Conservation (phyloP, 352 stramenopile species). For the Globisporangium mamillatum region DNA sequence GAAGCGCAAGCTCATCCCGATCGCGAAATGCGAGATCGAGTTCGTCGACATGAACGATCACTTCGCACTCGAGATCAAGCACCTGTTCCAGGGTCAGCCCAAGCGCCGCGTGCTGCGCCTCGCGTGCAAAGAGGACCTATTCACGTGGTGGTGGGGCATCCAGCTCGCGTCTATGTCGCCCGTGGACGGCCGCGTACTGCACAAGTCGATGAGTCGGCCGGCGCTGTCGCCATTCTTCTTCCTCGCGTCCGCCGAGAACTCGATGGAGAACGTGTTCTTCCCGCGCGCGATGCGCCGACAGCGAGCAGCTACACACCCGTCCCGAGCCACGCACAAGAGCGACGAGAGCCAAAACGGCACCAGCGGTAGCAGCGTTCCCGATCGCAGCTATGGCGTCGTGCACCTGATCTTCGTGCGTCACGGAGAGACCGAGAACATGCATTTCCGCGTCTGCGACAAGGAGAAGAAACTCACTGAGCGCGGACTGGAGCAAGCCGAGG, state of each 20-base stretch:
- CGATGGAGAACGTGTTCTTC: conserved; percentile 65
- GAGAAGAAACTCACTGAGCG: conserved; percentile 70
- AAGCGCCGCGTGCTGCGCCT: conserved; percentile 48
- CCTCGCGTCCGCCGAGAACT: conserved; percentile 38
- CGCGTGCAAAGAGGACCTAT: conserved; percentile 53
- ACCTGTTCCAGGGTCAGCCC: conserved; percentile 47
- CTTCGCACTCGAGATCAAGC: conserved; percentile 50
- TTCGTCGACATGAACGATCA: conserved; percentile 54
- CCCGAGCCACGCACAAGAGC: neutral
- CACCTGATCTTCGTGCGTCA: conserved; percentile 76
- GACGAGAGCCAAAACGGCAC: conserved; percentile 9
- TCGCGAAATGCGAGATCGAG: conserved; percentile 38
- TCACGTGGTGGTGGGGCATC: conserved; percentile 77
- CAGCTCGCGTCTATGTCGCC: conserved; percentile 52
- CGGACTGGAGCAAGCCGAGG: conserved; percentile 52
- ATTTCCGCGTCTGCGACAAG: conserved; percentile 68
- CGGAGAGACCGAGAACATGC: conserved; percentile 80
- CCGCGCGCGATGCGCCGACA: conserved; percentile 30
- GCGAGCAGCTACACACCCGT: neutral
- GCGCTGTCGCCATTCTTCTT: conserved; percentile 48
- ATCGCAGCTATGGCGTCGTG: conserved; percentile 33
- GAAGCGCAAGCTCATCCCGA: conserved; percentile 53
- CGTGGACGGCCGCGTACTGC: conserved; percentile 40
- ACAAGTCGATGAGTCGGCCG: conserved; percentile 45
- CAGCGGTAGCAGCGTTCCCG: neutral